Evolutionary conservation across 2,329 filamentous ascomycete genomes (phyloP), one percentile per base, ranked within the genome.

Genomic region (Fusarium heterosporum): DNA sequence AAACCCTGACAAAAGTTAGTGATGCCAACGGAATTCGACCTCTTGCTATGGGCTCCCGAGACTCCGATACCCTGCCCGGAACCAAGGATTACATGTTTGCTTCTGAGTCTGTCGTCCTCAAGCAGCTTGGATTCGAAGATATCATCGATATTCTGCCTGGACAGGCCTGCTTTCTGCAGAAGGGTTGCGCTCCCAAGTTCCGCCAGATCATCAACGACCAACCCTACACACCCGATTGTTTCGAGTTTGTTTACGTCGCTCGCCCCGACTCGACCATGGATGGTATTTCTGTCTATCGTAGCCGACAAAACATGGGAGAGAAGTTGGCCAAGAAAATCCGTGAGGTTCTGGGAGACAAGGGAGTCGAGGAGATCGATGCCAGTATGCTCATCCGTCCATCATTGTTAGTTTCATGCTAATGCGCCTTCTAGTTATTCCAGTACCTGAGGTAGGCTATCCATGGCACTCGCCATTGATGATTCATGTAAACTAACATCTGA

Each of bases 71-170:
- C 0, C 59, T 88, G 38, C 84, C 86, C 34, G 82, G 86, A 6
- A 89, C 88, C 8, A 90, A 80, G 61, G 93, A 97, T 78, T 97
- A 96, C 81, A 93, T 97, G 86, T 87, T 97, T 82, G 93, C 93
- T 1, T 97, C 93, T 0, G 93, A 97, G 78, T 95, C 91, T 10
- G 89, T 97, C 48, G 93, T 93, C 10, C 82, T 97, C 45, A 86
- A 86, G 43, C 93, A 96, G 76, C 89, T 95, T 46, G 93, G 93
- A 16, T 97, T 96, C 80, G 83, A 78, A 32, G 84, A 93, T 74
- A 90, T 96, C 71, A 79, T 85, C 38, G 91, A 97, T 73, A 91
- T 97, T 66, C 80, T 90, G 53, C 93, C 93, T 0, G 93, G 94
- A 22, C 87, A 97, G 79, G 93, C 93, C 4, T 92, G 96, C 64